phyloP scores from a whole-genome alignment of 1,139 yeast genomes.

The Blastobotrys serpentis region DNA sequence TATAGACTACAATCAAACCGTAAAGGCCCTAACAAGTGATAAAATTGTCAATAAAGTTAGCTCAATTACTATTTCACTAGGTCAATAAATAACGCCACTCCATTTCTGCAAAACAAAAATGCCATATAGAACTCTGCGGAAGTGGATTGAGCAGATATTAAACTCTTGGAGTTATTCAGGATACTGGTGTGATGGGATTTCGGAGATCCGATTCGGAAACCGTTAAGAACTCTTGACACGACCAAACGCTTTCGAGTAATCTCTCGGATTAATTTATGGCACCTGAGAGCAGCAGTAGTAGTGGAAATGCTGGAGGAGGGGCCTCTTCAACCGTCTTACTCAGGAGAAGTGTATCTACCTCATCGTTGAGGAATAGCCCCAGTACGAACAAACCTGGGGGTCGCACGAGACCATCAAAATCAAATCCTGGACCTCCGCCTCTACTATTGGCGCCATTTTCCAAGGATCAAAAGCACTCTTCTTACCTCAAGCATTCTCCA shows the following conservation, averaged over 20 bases:
- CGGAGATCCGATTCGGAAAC: background rate
- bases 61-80: too few relatives aligned
- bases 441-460: background rate
- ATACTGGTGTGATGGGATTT: too few relatives aligned
- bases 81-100: too few relatives aligned
- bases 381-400: background rate
- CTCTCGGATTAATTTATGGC: background rate
- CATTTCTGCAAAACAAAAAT: too few relatives aligned
- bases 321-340: background rate
- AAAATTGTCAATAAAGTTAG: too few relatives aligned
- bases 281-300: background rate
- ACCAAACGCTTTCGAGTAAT: background rate
- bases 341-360: slow-evolving; percentile 12
- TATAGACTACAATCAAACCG: too few relatives aligned
- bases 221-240: too few relatives aligned
- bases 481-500: slow-evolving; percentile 6
- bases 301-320: background rate
- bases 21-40: too few relatives aligned
- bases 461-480: background rate
- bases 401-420: slow-evolving; percentile 6
- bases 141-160: too few relatives aligned
- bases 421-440: slow-evolving; percentile 7
- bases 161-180: too few relatives aligned
- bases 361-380: slow-evolving; percentile 12
- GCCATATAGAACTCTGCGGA: too few relatives aligned